phyloP scores from a whole-genome alignment of 495 filamentous ascomycete species.

The Xylaria curta region DNA sequence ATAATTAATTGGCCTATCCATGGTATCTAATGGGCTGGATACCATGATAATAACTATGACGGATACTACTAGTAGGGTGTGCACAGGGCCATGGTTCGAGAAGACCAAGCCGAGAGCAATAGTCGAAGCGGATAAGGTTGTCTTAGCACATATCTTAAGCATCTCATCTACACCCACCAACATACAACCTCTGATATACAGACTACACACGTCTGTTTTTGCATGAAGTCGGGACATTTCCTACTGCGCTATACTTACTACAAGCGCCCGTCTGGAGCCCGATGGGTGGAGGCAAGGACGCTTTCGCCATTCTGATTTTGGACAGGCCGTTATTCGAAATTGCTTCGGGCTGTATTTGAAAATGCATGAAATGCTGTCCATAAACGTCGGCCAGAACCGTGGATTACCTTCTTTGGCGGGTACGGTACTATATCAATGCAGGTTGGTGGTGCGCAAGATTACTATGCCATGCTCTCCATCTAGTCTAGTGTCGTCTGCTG shows the following conservation, averaged over 20 bases:
- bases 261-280: conserved; percentile 6
- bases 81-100: conserved; percentile 21
- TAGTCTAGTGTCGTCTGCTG: not conserved
- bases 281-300: not conserved
- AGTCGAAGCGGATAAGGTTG: conserved; percentile 7
- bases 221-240: not conserved
- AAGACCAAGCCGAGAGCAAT: not conserved
- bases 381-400: conserved; percentile 5
- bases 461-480: not conserved
- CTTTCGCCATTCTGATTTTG: not conserved
- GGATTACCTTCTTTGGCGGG: not conserved
- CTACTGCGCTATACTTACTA: not conserved
- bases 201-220: not conserved
- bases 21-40: conserved; percentile 17
- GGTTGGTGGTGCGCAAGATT: not conserved
- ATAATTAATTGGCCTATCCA: conserved; percentile 28
- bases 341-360: not conserved
- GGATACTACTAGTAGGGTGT: conserved; percentile 15
- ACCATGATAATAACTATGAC: not conserved
- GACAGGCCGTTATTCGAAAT: not conserved
- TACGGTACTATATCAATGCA: conserved; percentile 1
- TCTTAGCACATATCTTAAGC: not conserved
- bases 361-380: not conserved
- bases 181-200: not conserved
- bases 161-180: not conserved